Evolutionary conservation across 306 rosid species (phyloP), one percentile per base, ranked within the genome.

Genomic region (Cucurbita maxima): DNA sequence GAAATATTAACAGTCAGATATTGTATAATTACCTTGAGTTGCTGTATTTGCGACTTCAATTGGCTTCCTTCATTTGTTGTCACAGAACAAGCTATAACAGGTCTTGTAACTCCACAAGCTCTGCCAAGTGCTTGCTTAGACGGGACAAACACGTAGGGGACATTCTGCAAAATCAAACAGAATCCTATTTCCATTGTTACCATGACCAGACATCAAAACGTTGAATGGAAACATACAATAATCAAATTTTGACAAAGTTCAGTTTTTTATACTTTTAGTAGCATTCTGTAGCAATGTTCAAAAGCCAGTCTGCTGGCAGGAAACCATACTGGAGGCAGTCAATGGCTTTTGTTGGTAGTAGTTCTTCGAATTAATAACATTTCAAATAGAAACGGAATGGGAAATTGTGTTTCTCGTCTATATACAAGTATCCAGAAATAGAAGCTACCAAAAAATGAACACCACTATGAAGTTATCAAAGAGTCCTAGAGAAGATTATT

Each of bases 111-210:
- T 4, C 98, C 98, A 54, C 98, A 90, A 2, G 97, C 98, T 52
- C 97, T 85, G 5, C 96, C 98, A 66, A 90, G 97, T 45, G 97
- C 97, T 87, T 93, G 97, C 74, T 93, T 93, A 1, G 98, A 93
- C 3, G 92, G 91, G 73, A 93, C 90, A 13, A 93, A 93, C 10
- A 93, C 94, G 1, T 93, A 88, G 6, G 94, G 96, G n/a, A 90
- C 98, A 76, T 93, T 90, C 97, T 90, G 43, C 72, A 67, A 78
- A 72, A 56, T 66, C 53, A 66, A 41, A 64, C 58, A 38, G 76
- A 64, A 74, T 7, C 70, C 14, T 40, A 8, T 16, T n/a, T 63
- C 3, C 50, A 61, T 61, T 16, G 3, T 38, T n/a, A 63, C 71
- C 38, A 22, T 1, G 72, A 20, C 12, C 8, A 56, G 36, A 51